Percentiles rank a stretch among this genome's conserved stretches.
These are phyloP conservation scores for Coemansia erecta DNA, from an alignment of 192 early-diverging fungal species.

Conservation along the genomic window DNA sequence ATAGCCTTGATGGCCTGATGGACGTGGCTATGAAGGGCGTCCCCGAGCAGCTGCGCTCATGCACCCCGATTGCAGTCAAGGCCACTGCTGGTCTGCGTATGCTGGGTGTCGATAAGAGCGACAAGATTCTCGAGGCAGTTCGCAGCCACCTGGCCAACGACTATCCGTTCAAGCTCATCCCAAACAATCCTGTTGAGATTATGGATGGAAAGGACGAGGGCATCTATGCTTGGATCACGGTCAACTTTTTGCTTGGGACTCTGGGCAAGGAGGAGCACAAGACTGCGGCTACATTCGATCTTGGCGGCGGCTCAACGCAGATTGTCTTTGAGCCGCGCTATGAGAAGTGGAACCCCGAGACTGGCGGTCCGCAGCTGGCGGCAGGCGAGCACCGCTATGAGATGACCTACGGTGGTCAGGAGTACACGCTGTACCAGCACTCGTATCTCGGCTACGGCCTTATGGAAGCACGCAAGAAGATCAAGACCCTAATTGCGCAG, in stretches of 20 bases:
- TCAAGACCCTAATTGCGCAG: slow-evolving; percentile 57
- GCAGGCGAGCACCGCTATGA: slow-evolving; percentile 74
- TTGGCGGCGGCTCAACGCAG: slow-evolving; percentile 96
- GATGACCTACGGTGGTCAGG: slow-evolving; percentile 66
- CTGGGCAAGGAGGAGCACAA: slow-evolving; percentile 58
- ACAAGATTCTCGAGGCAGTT: slow-evolving; percentile 73
- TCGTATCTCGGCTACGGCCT: slow-evolving; percentile 93
- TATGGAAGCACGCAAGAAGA: slow-evolving; percentile 75
- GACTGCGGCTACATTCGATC: slow-evolving; percentile 91
- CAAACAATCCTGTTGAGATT: slow-evolving; percentile 72
- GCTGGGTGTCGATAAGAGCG: slow-evolving; percentile 68
- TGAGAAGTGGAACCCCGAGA: slow-evolving; percentile 33
- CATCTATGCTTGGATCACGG: slow-evolving; percentile 98
- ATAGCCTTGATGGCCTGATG: slow-evolving; percentile 77
- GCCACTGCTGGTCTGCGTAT: slow-evolving; percentile 93
- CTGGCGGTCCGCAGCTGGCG: slow-evolving; percentile 32
- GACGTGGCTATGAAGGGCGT: slow-evolving; percentile 71
- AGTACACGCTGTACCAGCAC: slow-evolving; percentile 90
- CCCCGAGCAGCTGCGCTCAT: slow-evolving; percentile 64
- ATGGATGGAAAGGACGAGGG: slow-evolving; percentile 98
- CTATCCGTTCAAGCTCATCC: slow-evolving; percentile 81
- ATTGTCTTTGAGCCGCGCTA: slow-evolving; percentile 91
- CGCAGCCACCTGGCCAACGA: slow-evolving; percentile 60
- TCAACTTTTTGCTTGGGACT: slow-evolving; percentile 81
- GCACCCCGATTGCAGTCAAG: slow-evolving; percentile 92